These are phyloP conservation scores for Daldinia loculata DNA, from an alignment of 495 filamentous ascomycete genomes.

Conservation along the genomic window DNA sequence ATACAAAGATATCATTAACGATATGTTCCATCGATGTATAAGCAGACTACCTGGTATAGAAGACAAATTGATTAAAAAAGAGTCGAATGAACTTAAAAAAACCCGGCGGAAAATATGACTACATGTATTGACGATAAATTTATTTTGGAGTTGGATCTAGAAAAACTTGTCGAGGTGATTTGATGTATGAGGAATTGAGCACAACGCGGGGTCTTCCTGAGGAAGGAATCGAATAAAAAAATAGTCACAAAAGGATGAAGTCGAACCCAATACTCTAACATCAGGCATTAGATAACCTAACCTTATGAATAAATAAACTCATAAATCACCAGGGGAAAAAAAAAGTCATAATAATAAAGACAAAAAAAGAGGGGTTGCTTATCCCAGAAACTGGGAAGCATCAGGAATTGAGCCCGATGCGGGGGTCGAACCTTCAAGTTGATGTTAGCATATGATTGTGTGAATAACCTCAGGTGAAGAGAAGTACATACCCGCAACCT, in stretches of 20 bases:
- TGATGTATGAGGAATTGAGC: background rate
- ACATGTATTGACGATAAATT: background rate
- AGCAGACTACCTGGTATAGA: background rate
- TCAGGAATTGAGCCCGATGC: slow-evolving; percentile 52
- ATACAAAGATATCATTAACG: background rate
- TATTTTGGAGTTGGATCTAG: background rate
- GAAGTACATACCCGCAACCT: slow-evolving; percentile 63
- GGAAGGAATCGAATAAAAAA: background rate
- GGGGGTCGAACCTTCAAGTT: slow-evolving; percentile 43
- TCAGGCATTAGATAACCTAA: no score
- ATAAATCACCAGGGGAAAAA: background rate
- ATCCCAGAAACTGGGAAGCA: slow-evolving; percentile 29
- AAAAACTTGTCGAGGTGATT: background rate
- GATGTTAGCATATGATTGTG: background rate
- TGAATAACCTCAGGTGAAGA: no score
- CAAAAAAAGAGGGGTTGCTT: slow-evolving; percentile 5
- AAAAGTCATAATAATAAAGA: background rate
- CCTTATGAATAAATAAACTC: background rate
- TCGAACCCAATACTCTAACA: no score
- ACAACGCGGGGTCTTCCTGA: background rate
- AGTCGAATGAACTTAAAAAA: background rate
- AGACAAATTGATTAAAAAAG: background rate
- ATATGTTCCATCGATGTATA: no score
- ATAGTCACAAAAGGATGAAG: background rate
- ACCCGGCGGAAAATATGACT: background rate